These are phyloP conservation scores for Raphanus sativus DNA, from an alignment of 345 rosid species.

Conservation along the genomic window DNA sequence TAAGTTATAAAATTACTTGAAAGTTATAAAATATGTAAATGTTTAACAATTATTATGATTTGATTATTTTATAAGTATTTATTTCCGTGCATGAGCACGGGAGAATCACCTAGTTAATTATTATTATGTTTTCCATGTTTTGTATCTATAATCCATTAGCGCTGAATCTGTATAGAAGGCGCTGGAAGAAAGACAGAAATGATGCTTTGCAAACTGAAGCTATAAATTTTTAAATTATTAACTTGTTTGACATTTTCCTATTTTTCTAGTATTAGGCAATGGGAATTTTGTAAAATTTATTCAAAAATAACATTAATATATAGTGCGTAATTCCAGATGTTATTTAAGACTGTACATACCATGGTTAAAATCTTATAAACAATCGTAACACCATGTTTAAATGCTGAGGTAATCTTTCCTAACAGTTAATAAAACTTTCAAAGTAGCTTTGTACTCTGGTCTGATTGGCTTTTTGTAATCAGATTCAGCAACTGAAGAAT, in stretches of 20 bases:
- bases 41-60: too few species aligned
- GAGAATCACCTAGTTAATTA: too few species aligned
- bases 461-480: too few species aligned
- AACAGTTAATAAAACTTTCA: too few species aligned
- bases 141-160: background rate
- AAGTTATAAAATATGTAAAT: too few species aligned
- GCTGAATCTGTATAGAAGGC: conserved; percentile 9
- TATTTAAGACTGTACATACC: background rate
- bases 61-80: too few species aligned
- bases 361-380: conserved; percentile 12
- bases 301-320: background rate
- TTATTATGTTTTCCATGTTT: background rate
- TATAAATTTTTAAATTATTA: background rate
- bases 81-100: too few species aligned
- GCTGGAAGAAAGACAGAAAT: conserved; percentile 6
- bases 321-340: background rate
- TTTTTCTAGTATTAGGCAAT: too few species aligned
- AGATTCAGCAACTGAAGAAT: too few species aligned
- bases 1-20: too few species aligned
- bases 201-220: background rate
- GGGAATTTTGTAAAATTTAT: background rate
- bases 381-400: conserved; percentile 12
- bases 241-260: background rate
- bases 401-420: too few species aligned
- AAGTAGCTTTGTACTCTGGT: too few species aligned